Percentiles rank a stretch among this genome's conserved stretches.
These are phyloP conservation scores for Pseudocercospora pini-densiflorae DNA, from an alignment of 2,329 filamentous ascomycete genomes.

Conservation along the genomic window DNA sequence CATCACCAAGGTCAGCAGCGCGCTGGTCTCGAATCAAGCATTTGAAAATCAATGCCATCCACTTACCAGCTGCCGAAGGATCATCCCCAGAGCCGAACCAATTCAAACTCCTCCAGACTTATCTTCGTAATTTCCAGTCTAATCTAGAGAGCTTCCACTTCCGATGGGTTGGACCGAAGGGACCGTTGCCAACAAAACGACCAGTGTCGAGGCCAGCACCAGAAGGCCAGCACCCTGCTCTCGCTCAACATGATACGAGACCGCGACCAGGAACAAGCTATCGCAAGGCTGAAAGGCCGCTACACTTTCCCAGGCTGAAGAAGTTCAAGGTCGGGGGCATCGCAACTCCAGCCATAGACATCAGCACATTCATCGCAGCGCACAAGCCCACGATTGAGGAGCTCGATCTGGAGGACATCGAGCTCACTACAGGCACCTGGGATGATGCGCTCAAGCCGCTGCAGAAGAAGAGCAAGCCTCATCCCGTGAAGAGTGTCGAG, in stretches of 20 bases:
- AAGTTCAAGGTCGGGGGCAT: slow-evolving; percentile 75
- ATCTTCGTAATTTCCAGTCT: slow-evolving; percentile 67
- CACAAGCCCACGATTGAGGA: slow-evolving; percentile 73
- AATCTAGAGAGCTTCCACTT: slow-evolving; percentile 66
- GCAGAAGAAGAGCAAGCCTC: slow-evolving; percentile 41
- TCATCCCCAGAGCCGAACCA: slow-evolving; percentile 60
- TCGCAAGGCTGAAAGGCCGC: slow-evolving; percentile 41
- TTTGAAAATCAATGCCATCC: slow-evolving; percentile 69
- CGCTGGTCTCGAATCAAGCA: slow-evolving; percentile 79
- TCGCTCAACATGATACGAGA: background rate
- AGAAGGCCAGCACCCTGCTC: slow-evolving; percentile 23
- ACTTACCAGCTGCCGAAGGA: slow-evolving; percentile 51
- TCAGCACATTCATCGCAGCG: slow-evolving; percentile 68
- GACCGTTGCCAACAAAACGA: slow-evolving; percentile 74
- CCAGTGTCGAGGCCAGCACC: slow-evolving; percentile 44
- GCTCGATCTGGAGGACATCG: slow-evolving; percentile 79
- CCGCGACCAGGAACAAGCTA: slow-evolving; percentile 13
- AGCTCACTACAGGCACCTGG: slow-evolving; percentile 74
- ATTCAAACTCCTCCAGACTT: slow-evolving; percentile 71
- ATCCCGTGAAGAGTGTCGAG: slow-evolving; percentile 14
- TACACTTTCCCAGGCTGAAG: slow-evolving; percentile 70
- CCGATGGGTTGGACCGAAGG: slow-evolving; percentile 73
- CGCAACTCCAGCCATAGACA: slow-evolving; percentile 71
- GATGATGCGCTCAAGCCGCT: slow-evolving; percentile 80
- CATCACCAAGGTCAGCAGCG: slow-evolving; percentile 70